Conservation (phyloP, 2,329 filamentous ascomycete species). For the Colletotrichum gigasporum region DNA sequence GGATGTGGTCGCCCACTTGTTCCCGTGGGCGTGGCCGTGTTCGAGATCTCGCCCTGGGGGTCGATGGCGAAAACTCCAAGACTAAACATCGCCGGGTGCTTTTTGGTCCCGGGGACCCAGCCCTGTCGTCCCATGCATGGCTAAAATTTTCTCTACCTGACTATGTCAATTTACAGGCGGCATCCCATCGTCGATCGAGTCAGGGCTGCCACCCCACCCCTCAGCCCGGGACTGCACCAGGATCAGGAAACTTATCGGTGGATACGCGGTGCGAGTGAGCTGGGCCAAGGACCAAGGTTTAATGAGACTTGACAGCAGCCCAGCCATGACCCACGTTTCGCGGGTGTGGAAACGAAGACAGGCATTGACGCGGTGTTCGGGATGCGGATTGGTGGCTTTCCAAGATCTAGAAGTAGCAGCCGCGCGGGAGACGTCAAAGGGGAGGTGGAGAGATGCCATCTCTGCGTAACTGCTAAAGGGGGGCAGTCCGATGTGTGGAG, state of each 20-base stretch:
- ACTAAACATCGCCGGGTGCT: too few species aligned
- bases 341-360: not conserved
- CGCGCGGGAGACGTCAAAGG: constrained; percentile 26
- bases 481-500: constrained; percentile 9
- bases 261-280: not conserved
- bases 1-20: not conserved
- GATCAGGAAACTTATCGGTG: constrained; percentile 18
- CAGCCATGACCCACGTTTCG: constrained; percentile 2
- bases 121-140: not conserved
- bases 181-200: constrained; percentile 21
- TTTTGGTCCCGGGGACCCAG: too few species aligned
- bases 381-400: not conserved
- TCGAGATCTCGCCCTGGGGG: not conserved
- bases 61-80: not conserved
- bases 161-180: not conserved
- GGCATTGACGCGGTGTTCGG: too few species aligned
- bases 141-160: not conserved
- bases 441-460: constrained; percentile 12
- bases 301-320: not conserved
- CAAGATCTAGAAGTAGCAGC: constrained; percentile 17
- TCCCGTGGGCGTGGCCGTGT: constrained; percentile 4
- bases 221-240: not conserved
- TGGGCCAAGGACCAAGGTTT: not conserved
- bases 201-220: constrained; percentile 9
- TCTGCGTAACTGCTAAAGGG: too few species aligned